phyloP scores from a whole-genome alignment of 129 eudicot species.

The Flaveria bidentis region DNA sequence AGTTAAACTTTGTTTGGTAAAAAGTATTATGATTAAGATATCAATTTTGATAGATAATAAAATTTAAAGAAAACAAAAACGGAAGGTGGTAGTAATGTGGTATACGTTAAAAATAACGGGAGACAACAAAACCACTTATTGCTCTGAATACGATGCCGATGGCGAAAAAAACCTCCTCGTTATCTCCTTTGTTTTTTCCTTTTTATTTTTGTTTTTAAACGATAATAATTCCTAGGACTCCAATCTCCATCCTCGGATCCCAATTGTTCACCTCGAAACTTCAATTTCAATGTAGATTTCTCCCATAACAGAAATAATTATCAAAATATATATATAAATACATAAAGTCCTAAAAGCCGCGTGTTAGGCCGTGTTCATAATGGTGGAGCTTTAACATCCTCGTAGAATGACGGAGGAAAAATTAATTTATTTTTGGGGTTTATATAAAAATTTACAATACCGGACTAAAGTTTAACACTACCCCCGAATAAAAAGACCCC shows the following conservation, averaged over 20 bases:
- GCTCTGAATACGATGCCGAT: slow-evolving; percentile 25
- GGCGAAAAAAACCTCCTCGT: slow-evolving; percentile 11
- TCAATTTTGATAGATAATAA: neutral
- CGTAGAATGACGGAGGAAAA: no score
- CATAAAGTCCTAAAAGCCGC: neutral
- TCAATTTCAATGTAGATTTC: neutral
- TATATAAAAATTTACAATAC: no score
- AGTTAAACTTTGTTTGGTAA: no score
- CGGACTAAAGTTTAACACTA: no score
- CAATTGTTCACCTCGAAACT: slow-evolving; percentile 2
- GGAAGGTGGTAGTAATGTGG: neutral
- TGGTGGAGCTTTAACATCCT: no score
- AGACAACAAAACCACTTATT: slow-evolving; percentile 8
- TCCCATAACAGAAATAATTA: neutral
- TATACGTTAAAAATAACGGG: neutral
- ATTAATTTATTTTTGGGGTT: no score
- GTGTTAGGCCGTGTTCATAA: neutral
- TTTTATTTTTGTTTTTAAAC: neutral
- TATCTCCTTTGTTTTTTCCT: slow-evolving; percentile 2
- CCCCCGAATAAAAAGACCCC: no score
- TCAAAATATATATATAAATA: neutral
- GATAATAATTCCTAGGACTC: slow-evolving; percentile 17
- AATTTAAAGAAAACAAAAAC: neutral
- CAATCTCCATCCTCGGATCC: slow-evolving; percentile 18
- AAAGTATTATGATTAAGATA: neutral